A percentile compares a stretch with the other conserved stretches of the same genome.
phyloP scores from a whole-genome alignment of 1,139 yeast species.

The Geotrichum europaeum region DNA sequence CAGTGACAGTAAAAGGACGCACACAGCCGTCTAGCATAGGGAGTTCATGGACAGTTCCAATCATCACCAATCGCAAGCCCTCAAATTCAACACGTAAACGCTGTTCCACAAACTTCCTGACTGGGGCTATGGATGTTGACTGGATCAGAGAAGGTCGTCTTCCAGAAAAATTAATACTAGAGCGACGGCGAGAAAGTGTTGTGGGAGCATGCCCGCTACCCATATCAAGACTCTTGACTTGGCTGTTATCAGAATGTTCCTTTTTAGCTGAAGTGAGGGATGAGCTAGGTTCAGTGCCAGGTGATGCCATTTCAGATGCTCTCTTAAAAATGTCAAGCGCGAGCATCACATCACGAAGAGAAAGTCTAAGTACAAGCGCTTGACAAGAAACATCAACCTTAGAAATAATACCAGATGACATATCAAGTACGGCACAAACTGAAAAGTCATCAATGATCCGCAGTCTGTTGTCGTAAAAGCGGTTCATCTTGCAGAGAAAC shows the following conservation, averaged over 20 bases:
- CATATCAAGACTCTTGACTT: constrained; percentile 12
- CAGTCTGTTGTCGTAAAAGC: constrained; percentile 51
- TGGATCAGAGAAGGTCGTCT: constrained; percentile 1
- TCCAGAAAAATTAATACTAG: not conserved
- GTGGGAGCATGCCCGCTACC: constrained; percentile 20
- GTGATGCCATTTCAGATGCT: constrained; percentile 50
- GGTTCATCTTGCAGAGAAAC: constrained; percentile 74
- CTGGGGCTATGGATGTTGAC: not conserved
- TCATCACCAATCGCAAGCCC: constrained; percentile 77
- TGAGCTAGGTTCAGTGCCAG: not conserved
- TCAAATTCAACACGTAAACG: constrained; percentile 59
- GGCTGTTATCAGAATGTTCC: not conserved
- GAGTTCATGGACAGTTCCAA: constrained; percentile 89
- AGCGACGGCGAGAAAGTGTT: not conserved
- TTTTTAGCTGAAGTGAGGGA: constrained; percentile 12
- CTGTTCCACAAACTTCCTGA: not conserved
- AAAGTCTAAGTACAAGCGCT: constrained; percentile 71
- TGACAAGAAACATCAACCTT: constrained; percentile 67
- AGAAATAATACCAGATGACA: constrained; percentile 56
- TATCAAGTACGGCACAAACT: constrained; percentile 65
- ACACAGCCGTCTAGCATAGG: constrained; percentile 81
- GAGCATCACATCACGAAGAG: constrained; percentile 77
- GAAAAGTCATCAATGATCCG: constrained; percentile 87
- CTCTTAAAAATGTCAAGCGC: constrained; percentile 67
- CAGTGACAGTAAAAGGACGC: constrained; percentile 63